Evolutionary conservation across 2,329 filamentous ascomycete species (phyloP).

Genomic region (Botrytis porri): DNA sequence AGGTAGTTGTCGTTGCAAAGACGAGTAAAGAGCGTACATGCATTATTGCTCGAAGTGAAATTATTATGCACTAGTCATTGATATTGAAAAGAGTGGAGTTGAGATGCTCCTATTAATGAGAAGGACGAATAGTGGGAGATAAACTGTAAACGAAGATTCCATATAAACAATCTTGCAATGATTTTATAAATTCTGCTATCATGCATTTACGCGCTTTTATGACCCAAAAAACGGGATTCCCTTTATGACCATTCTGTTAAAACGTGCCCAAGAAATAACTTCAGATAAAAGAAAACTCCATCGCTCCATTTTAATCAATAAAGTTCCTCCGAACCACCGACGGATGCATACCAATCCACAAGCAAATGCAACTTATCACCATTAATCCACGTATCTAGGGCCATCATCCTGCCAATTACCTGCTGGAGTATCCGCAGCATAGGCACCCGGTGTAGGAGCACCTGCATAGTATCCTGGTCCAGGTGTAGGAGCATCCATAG

Average conservation of each 20-base stretch:
- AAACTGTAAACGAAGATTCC: no score
- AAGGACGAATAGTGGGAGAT: not conserved
- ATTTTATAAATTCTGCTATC: not conserved
- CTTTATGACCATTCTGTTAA: not conserved
- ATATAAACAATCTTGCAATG: not conserved
- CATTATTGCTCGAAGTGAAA: constrained; percentile 62
- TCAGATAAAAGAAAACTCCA: constrained; percentile 1
- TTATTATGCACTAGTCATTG: constrained; percentile 54
- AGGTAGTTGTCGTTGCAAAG: constrained; percentile 61
- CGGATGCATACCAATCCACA: not conserved
- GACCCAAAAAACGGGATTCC: not conserved
- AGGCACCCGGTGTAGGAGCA: constrained; percentile 38
- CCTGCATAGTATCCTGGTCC: constrained; percentile 37
- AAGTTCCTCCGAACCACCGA: constrained; percentile 4
- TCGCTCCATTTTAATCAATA: constrained; percentile 1
- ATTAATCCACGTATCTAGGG: constrained; percentile 41
- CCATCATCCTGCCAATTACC: constrained; percentile 45
- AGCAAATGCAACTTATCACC: constrained; percentile 7
- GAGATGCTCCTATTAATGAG: not conserved
- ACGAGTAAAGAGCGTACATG: constrained; percentile 62
- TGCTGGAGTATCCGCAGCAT: constrained; percentile 57
- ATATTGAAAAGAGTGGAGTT: constrained; percentile 59
- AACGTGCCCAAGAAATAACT: not conserved
- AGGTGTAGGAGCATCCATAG: constrained; percentile 50
- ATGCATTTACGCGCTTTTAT: not conserved